Conservation (phyloP, 352 stramenopile genomes). For the Phytopythium helicoides region DNA sequence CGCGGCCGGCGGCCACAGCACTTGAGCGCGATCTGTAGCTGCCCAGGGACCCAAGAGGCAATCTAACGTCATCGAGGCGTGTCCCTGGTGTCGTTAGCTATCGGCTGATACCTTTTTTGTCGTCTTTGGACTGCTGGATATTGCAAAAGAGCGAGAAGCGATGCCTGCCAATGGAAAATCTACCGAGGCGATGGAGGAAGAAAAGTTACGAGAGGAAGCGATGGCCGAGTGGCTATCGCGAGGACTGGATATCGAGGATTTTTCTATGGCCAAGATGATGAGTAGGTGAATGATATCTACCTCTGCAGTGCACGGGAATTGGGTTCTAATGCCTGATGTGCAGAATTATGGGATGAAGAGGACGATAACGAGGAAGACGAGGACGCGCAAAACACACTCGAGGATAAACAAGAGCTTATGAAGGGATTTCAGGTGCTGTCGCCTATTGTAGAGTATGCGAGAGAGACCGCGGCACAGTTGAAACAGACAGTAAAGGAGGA, state of each 20-base stretch:
- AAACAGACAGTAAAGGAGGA: constrained; percentile 36
- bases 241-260: constrained; percentile 55
- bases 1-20: no score
- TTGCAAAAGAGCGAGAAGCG: neutral
- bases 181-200: constrained; percentile 26
- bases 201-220: constrained; percentile 68
- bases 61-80: no score
- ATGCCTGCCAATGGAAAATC: constrained; percentile 20
- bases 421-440: constrained; percentile 45
- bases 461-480: constrained; percentile 33
- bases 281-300: constrained; percentile 22
- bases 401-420: constrained; percentile 65
- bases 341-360: constrained; percentile 72
- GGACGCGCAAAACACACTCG: constrained; percentile 34
- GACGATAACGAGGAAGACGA: constrained; percentile 41
- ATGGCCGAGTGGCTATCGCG: constrained; percentile 71
- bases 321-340: neutral
- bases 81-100: no score
- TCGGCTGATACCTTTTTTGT: no score
- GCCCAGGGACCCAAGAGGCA: no score
- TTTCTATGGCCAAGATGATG: constrained; percentile 78
- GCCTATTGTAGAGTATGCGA: constrained; percentile 42
- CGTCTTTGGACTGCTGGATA: no score
- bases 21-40: no score
- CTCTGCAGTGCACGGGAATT: neutral